Evolutionary conservation across 2,329 filamentous ascomycete genomes (phyloP).

Genomic region (Alternaria postmessia): DNA sequence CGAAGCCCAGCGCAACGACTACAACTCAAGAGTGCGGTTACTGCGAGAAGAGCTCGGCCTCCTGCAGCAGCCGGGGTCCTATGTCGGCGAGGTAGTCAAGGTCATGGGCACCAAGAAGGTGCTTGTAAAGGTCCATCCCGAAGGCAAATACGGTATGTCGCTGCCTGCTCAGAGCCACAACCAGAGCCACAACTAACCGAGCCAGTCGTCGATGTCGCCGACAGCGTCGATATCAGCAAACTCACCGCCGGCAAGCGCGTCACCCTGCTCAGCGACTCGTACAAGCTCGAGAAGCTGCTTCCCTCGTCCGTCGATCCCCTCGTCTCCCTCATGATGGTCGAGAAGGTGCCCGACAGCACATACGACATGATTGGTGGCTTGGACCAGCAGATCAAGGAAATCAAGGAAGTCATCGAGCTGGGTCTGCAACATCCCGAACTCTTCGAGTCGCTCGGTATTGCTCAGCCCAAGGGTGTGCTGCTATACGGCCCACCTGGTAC

Average conservation of each 20-base stretch:
- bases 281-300: constrained; percentile 98
- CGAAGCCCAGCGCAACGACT: constrained; percentile 98
- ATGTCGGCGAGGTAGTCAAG: constrained; percentile 99
- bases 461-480: constrained; percentile 95
- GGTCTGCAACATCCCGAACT: constrained; percentile 98
- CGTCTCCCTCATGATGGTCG: constrained; percentile 99
- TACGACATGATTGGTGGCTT: constrained; percentile 99
- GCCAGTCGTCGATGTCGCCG: constrained; percentile 91
- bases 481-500: constrained; percentile 97
- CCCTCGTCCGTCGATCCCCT: constrained; percentile 98
- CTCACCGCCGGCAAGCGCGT: constrained; percentile 98
- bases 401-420: constrained; percentile 99
- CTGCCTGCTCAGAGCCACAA: neutral
- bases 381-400: constrained; percentile 99
- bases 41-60: constrained; percentile 94
- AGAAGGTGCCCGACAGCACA: constrained; percentile 99
- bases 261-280: constrained; percentile 93
- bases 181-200: constrained; percentile 9
- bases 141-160: constrained; percentile 95
- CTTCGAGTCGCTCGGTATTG: constrained; percentile 98
- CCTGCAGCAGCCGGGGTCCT: constrained; percentile 95
- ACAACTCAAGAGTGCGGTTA: constrained; percentile 96
- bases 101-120: constrained; percentile 99
- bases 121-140: constrained; percentile 96
- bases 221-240: constrained; percentile 92